A percentile compares a stretch with the other conserved stretches of the same genome.
Conservation (phyloP, 2,329 filamentous ascomycete genomes). For the Orbilia javanica region DNA sequence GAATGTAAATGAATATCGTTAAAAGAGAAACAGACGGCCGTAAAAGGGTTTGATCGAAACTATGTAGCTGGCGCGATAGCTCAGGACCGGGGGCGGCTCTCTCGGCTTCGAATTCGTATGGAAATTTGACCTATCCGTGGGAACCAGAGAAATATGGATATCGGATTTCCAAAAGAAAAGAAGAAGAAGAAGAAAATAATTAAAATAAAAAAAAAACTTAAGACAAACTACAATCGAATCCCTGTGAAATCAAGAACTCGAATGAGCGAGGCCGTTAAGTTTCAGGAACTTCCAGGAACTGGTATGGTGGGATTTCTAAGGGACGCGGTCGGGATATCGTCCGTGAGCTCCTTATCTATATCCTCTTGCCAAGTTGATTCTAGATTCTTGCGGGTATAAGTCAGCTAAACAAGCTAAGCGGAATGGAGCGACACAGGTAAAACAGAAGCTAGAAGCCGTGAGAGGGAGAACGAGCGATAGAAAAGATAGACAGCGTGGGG, state of each 20-base stretch:
- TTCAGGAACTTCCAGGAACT: slow-evolving; percentile 31
- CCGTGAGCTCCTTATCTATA: slow-evolving; percentile 35
- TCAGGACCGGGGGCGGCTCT: slow-evolving; percentile 33
- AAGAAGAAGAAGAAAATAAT: too few species aligned
- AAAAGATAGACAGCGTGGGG: slow-evolving; percentile 13
- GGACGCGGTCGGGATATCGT: slow-evolving; percentile 38
- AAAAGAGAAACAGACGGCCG: slow-evolving; percentile 32
- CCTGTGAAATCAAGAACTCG: slow-evolving; percentile 35
- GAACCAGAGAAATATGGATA: slow-evolving; percentile 18
- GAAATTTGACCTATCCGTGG: slow-evolving; percentile 8
- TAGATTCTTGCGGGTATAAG: slow-evolving; percentile 39
- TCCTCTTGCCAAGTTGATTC: slow-evolving; percentile 31
- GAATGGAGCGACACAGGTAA: slow-evolving; percentile 11
- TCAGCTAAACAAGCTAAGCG: slow-evolving; percentile 39
- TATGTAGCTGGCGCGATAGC: slow-evolving; percentile 38
- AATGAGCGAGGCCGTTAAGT: slow-evolving; percentile 20
- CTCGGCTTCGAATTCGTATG: neutral
- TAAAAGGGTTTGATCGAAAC: slow-evolving; percentile 26
- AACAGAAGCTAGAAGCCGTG: slow-evolving; percentile 14
- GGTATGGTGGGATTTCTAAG: slow-evolving; percentile 12
- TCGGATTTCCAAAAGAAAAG: slow-evolving; percentile 12
- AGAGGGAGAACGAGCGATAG: slow-evolving; percentile 22
- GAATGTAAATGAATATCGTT: slow-evolving; percentile 47
- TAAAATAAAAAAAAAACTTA: too few species aligned
- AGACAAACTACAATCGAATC: slow-evolving; percentile 34